Base-by-base conservation (phyloP, 805 yeast genomes). In the Kuraishia piskuri region DNA sequence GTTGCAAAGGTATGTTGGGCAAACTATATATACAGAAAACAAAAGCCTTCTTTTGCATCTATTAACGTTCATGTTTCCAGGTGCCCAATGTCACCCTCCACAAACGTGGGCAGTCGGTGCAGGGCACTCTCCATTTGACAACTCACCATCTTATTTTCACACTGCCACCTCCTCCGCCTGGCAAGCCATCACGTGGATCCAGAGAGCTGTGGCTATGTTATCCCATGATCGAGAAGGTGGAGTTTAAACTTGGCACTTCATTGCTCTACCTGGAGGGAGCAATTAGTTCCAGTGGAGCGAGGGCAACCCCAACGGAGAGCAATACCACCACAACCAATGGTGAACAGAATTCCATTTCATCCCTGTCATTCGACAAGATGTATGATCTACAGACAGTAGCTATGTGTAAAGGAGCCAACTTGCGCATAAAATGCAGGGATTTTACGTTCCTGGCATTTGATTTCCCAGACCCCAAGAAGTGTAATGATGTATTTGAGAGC, bases 201-300 rank as follows among this genome's bases (percentile, higher is more conserved):
- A 72, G 82, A 54, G 98, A 94, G 66, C 79, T 89, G 26, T 94
- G 98, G 99, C 77, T 90, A 26, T 86, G 96, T 55, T 92, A 90
- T 67, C 97, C 97, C 1, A 80, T 90, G 57, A 83, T 91, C 31
- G 84, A 81, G 50, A 74, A 74, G 49, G 81, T 86, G 1, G 78
- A 78, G 59, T 76, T 80, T 65, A 71, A 79, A 56, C 67, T 79
- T 57, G 83, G 91, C 57, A 66, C 86, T 52, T 71, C 83, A 58
- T 61, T 66, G 51, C 57, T 66, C 50, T 61, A 60, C 48, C 57
- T 61, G 52, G 58, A 58, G 46, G 50, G 45, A 3, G 52, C 51
- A 21, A 49, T 25, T 12, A 36, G 51, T 49, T 17, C 23, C 25
- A 21, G 21, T 19, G 52, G 40, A 8, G 49, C 20, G 14, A 49